Evolutionary conservation across 2,329 filamentous ascomycete genomes (phyloP), one percentile per base, ranked within the genome.

Genomic region (Ophiostoma piceae): DNA sequence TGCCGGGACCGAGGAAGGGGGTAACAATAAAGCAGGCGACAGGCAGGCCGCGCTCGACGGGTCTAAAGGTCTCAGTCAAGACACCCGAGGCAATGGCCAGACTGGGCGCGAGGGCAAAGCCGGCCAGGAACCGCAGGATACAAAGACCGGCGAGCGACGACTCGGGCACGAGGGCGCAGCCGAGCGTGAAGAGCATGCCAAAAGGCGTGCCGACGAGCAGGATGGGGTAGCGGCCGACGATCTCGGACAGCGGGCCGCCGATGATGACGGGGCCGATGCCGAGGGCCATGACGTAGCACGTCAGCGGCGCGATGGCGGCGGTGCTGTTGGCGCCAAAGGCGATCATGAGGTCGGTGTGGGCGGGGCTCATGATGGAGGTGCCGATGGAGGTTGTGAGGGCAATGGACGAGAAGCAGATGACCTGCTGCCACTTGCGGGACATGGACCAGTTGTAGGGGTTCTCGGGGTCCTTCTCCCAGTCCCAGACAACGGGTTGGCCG

Each of bases 261-360:
- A 88, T 73, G 16, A 88, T 72, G 67, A 89, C 78, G 7, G 88
- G 88, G 0, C 87, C 88, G 19, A 88, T 79, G 2, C 80, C 85
- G 0, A 90, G 80, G 0, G 87, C 87, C 11, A 89, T 77, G 6
- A 87, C 83, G 75, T 88, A 90, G 6, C 88, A 76, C 0, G 87
- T 84, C 0, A 90, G 76, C 0, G 85, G 84, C 0, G 90, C 77
- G n/a, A 90, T 79, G 0, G 87, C 84, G 8, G 82, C 80, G 1
- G 85, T 88, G 67, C 81, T 80, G 16, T 81, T 82, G 14, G 88
- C 80, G 64, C 80, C 73, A 75, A 90, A 90, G 7, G 85, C 80
- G 0, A 75, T 57, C 77, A 83, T 83, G 6, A 90, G 75, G 3
- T 84, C 77, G 1, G 73, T 66, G 29, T 80, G 75, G 4, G 82